These are phyloP conservation scores for Groenewaldozyma auringiensis DNA, from an alignment of 1,139 yeast genomes.

Conservation along the genomic window DNA sequence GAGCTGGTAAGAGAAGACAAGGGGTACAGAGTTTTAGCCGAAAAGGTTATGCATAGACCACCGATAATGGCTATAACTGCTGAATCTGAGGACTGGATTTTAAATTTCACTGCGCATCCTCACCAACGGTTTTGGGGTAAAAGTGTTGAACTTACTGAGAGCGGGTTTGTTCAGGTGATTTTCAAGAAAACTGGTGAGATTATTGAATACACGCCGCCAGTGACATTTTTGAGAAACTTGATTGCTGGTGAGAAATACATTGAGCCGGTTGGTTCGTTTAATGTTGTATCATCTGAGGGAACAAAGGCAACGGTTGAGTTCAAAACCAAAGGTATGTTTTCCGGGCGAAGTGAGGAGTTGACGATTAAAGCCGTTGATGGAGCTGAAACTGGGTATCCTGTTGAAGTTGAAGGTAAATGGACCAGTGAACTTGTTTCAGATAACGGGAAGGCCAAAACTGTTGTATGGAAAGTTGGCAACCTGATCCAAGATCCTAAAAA, in stretches of 20 bases:
- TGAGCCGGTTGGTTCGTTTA: slow-evolving; percentile 74
- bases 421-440: slow-evolving; percentile 45
- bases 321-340: slow-evolving; percentile 54
- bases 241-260: slow-evolving; percentile 92
- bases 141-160: slow-evolving; percentile 71
- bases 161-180: slow-evolving; percentile 55
- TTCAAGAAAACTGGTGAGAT: slow-evolving; percentile 57
- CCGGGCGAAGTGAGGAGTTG: slow-evolving; percentile 82
- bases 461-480: slow-evolving; percentile 60
- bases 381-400: slow-evolving; percentile 26
- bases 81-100: slow-evolving; percentile 69
- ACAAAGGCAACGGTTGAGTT: slow-evolving; percentile 63
- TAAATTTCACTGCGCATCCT: slow-evolving; percentile 69
- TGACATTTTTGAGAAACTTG: slow-evolving; percentile 71
- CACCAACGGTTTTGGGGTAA: slow-evolving; percentile 94
- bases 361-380: slow-evolving; percentile 46
- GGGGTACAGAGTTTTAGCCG: slow-evolving; percentile 62
- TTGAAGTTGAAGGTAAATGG: slow-evolving; percentile 64
- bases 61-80: slow-evolving; percentile 73
- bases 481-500: slow-evolving; percentile 51
- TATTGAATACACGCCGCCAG: slow-evolving; percentile 76
- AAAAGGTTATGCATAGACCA: slow-evolving; percentile 78
- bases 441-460: slow-evolving; percentile 20
- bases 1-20: slow-evolving; percentile 75
- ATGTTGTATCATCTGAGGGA: slow-evolving; percentile 62